A percentile compares a stretch with the other conserved stretches of the same genome.
These are phyloP conservation scores for Areca catechu DNA, from an alignment of 176 grass and related monocot genomes.

Conservation along the genomic window DNA sequence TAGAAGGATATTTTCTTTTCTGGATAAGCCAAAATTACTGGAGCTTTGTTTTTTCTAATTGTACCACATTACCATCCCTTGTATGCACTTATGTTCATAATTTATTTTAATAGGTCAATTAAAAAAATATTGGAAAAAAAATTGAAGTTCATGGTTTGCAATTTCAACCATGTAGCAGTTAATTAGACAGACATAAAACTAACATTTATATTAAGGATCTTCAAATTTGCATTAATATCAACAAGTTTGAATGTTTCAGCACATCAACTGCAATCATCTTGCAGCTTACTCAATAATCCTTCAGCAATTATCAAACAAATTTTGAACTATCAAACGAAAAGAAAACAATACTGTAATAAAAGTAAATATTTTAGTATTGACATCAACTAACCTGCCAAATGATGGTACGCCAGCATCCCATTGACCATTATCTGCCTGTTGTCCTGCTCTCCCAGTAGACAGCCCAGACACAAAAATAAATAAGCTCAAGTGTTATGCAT, in stretches of 20 bases:
- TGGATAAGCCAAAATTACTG: too few species aligned
- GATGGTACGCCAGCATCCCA: slow-evolving; percentile 68
- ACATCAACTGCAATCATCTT: too few species aligned
- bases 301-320: too few species aligned
- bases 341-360: too few species aligned
- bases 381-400: slow-evolving; percentile 57
- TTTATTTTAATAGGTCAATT: background rate
- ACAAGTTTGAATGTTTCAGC: too few species aligned
- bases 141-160: background rate
- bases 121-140: background rate
- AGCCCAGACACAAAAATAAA: slow-evolving; percentile 18
- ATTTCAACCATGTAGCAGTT: background rate
- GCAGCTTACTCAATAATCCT: too few species aligned
- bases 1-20: too few species aligned
- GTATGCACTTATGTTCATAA: background rate
- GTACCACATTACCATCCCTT: background rate
- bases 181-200: background rate
- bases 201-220: too few species aligned
- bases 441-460: slow-evolving; percentile 31
- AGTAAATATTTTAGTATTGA: background rate
- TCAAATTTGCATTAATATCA: too few species aligned
- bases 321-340: too few species aligned
- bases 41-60: background rate
- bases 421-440: slow-evolving; percentile 46
- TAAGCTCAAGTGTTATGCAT: slow-evolving; percentile 6